These are phyloP conservation scores for Erodium texanum DNA, from an alignment of 441 rosid species.

Conservation along the genomic window DNA sequence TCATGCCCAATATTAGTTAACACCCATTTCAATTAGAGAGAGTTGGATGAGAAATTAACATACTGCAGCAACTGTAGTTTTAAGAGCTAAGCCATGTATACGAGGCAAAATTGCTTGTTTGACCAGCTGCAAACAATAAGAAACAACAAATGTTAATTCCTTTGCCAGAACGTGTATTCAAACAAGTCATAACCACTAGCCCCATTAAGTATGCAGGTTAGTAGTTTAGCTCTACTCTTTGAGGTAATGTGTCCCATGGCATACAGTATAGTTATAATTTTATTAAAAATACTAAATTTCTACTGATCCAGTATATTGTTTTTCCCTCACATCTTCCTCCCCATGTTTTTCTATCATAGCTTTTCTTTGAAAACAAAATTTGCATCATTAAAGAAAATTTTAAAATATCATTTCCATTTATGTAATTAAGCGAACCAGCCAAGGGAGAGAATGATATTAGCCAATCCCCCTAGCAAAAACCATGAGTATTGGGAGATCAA, in stretches of 20 bases:
- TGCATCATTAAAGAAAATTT: too few relatives aligned
- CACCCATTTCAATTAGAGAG: not conserved
- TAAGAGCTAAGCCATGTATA: constrained; percentile 84
- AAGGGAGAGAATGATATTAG: not conserved
- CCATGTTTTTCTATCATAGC: not conserved
- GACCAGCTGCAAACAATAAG: constrained; percentile 55
- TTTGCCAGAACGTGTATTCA: not conserved
- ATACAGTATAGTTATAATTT: too few relatives aligned
- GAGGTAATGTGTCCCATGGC: not conserved
- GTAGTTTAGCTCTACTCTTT: not conserved
- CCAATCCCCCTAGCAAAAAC: not conserved
- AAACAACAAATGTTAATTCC: not conserved
- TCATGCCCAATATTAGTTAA: not conserved
- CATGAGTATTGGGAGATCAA: not conserved
- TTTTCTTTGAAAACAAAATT: not conserved
- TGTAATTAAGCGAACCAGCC: not conserved
- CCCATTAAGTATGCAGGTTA: not conserved
- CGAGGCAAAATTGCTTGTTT: constrained; percentile 90
- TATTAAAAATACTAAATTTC: too few relatives aligned
- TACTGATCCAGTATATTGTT: too few relatives aligned
- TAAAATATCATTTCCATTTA: not conserved
- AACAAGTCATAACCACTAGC: not conserved
- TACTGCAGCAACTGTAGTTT: constrained; percentile 95
- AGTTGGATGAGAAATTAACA: constrained; percentile 16
- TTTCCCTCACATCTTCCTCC: not conserved